Evolutionary conservation across 164 flowering plant genomes (phyloP).

Genomic region (Nelumbo lutea): DNA sequence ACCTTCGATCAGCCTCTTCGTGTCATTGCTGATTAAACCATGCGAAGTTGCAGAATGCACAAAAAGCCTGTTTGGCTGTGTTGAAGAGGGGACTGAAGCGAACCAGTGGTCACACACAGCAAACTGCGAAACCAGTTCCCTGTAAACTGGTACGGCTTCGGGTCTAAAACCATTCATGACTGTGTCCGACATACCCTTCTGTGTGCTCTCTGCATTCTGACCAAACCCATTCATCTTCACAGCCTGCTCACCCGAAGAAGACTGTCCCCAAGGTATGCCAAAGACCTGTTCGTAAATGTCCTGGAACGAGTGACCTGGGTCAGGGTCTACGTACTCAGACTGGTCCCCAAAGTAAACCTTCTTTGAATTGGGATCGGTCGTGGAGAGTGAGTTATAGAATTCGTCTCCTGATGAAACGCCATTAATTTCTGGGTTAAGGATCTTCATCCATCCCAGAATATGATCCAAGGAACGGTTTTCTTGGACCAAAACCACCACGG

Average conservation of each 20-base stretch:
- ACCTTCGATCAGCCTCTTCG: conserved; percentile 40
- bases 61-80: conserved; percentile 79
- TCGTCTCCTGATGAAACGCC: conserved; percentile 15
- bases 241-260: conserved; percentile 13
- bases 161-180: conserved; percentile 82
- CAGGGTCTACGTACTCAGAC: conserved; percentile 9
- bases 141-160: conserved; percentile 56
- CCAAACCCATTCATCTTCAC: conserved; percentile 70
- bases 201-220: conserved; percentile 45
- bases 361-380: conserved; percentile 10
- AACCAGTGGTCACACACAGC: conserved; percentile 85
- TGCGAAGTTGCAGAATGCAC: conserved; percentile 80
- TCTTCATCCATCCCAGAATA: conserved; percentile 16
- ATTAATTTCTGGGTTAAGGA: conserved; percentile 11
- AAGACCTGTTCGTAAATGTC: conserved; percentile 13
- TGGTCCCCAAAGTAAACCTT: background rate
- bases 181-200: conserved; percentile 40
- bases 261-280: conserved; percentile 7
- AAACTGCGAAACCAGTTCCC: conserved; percentile 51
- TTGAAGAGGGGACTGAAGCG: conserved; percentile 61
- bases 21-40: conserved; percentile 54
- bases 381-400: conserved; percentile 7
- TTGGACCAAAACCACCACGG: conserved; percentile 12
- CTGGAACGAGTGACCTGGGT: conserved; percentile 20
- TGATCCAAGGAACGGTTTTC: conserved; percentile 21